phyloP scores from a whole-genome alignment of 2,329 filamentous ascomycete genomes.

The Malbranchea cinnamomea region DNA sequence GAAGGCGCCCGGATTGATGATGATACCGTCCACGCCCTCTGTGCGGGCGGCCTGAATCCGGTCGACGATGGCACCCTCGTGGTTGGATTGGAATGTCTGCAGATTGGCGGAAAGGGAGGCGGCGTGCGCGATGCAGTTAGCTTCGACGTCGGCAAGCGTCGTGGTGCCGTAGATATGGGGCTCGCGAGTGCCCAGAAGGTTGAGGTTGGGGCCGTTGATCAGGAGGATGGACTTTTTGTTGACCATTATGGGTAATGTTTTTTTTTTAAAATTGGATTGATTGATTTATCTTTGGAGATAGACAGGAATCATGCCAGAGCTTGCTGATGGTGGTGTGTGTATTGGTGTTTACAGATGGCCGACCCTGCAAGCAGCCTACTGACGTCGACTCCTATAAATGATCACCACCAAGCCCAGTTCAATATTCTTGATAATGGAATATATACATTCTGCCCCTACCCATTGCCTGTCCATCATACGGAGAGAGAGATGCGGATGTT shows the following conservation, averaged over 20 bases:
- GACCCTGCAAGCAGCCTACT: too few relatives aligned
- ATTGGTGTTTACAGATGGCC: too few relatives aligned
- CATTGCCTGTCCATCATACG: too few relatives aligned
- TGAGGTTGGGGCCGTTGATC: conserved; percentile 72
- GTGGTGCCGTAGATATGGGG: conserved; percentile 57
- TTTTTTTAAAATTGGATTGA: not conserved
- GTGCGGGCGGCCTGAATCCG: conserved; percentile 53
- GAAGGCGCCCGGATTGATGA: conserved; percentile 63
- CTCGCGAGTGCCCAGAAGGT: conserved; percentile 61
- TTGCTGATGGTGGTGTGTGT: too few relatives aligned
- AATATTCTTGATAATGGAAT: too few relatives aligned
- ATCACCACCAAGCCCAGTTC: too few relatives aligned
- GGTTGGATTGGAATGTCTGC: conserved; percentile 57
- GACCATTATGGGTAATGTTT: not conserved
- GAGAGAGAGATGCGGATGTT: too few relatives aligned
- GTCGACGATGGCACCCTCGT: conserved; percentile 61
- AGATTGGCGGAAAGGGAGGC: conserved; percentile 35
- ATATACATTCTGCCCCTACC: too few relatives aligned
- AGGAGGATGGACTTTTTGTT: conserved; percentile 45
- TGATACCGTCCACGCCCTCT: conserved; percentile 39
- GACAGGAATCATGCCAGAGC: too few relatives aligned
- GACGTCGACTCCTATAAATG: too few relatives aligned
- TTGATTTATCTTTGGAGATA: too few relatives aligned
- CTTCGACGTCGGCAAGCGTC: conserved; percentile 49
- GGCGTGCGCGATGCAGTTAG: conserved; percentile 36